phyloP scores from a whole-genome alignment of 2,329 filamentous ascomycete genomes.

The Neocucurbitaria cava region DNA sequence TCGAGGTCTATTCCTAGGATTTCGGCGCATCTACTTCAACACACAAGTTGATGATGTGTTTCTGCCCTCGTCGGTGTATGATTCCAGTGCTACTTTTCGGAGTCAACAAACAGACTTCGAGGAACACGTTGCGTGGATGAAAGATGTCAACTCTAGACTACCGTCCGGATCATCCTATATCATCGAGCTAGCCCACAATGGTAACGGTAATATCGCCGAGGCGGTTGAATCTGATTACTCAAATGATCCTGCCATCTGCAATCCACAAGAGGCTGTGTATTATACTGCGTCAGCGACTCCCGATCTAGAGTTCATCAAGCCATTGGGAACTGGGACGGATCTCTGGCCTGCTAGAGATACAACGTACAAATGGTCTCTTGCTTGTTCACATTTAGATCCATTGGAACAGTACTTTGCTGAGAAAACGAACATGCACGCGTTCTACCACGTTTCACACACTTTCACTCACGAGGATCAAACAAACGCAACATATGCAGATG shows the following conservation, averaged over 20 bases:
- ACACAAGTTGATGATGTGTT: slow-evolving; percentile 68
- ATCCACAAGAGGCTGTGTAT: neutral
- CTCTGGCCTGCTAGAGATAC: slow-evolving; percentile 47
- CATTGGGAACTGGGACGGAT: slow-evolving; percentile 41
- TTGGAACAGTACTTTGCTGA: slow-evolving; percentile 60
- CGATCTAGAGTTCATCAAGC: slow-evolving; percentile 53
- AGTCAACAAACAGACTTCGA: neutral
- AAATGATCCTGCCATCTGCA: slow-evolving; percentile 34
- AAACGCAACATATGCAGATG: slow-evolving; percentile 65
- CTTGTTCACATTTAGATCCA: slow-evolving; percentile 57
- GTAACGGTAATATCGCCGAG: slow-evolving; percentile 38
- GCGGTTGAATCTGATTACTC: slow-evolving; percentile 18
- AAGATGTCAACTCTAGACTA: slow-evolving; percentile 28
- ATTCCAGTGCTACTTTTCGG: slow-evolving; percentile 46
- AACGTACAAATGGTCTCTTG: slow-evolving; percentile 53
- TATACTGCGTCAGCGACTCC: neutral
- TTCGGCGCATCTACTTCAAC: slow-evolving; percentile 60
- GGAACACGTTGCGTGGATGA: slow-evolving; percentile 13
- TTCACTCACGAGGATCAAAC: slow-evolving; percentile 60
- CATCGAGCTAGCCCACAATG: slow-evolving; percentile 38
- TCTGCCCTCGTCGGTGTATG: slow-evolving; percentile 51
- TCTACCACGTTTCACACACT: slow-evolving; percentile 57
- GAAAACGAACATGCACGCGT: slow-evolving; percentile 57
- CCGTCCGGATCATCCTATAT: slow-evolving; percentile 27
- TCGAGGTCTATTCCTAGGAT: slow-evolving; percentile 61